Evolutionary conservation across 176 grass and related monocot genomes (phyloP), one percentile per base, ranked within the genome.

Genomic region (Carex cristatella): DNA sequence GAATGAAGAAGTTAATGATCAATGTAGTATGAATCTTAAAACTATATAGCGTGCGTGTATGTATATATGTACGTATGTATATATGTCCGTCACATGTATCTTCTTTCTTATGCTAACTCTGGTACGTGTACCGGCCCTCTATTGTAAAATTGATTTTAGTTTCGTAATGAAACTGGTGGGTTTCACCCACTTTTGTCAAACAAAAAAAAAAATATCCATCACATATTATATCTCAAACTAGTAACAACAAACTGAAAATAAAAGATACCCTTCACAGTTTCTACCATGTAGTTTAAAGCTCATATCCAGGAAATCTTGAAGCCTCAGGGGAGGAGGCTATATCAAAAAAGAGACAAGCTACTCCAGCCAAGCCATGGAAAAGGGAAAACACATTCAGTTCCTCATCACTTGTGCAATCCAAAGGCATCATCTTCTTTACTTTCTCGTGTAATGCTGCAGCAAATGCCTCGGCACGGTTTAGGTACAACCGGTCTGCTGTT

Each of bases 291-390:
- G 9, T 27, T 89, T 56, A 89, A 78, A 89, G 68, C 10, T 89
- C 88, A 78, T 83, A 89, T n/a, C 79, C 88, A 61, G 88, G 88
- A 61, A 89, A 89, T 33, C 69, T 86, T 60, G 88, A 89, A 78
- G 79, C 81, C 0, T 62, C 61, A 33, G 88, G 88, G 9, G 40
- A 59, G 70, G 69, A 59, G 70, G 69, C 59, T 79, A 87, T 90
- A 56, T 90, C 57, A 2, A 90, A 61, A 48, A 90, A 87, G 72
- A 90, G 85, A 59, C 84, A 74, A 12, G 89, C 82, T 49, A 85
- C 87, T 11, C 85, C 85, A 53, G 82, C 82, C 46, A 87, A 83
- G 33, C 89, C 89, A 74, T 90, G 85, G 12, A 77, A 82, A 69
- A 90, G 65, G 0, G 89, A 87, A 35, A 75, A 90, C 33, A 83